A percentile compares a stretch with the other conserved stretches of the same genome.
phyloP scores from a whole-genome alignment of 192 early-diverging fungal genomes.

The Phlyctochytrium planicorne region DNA sequence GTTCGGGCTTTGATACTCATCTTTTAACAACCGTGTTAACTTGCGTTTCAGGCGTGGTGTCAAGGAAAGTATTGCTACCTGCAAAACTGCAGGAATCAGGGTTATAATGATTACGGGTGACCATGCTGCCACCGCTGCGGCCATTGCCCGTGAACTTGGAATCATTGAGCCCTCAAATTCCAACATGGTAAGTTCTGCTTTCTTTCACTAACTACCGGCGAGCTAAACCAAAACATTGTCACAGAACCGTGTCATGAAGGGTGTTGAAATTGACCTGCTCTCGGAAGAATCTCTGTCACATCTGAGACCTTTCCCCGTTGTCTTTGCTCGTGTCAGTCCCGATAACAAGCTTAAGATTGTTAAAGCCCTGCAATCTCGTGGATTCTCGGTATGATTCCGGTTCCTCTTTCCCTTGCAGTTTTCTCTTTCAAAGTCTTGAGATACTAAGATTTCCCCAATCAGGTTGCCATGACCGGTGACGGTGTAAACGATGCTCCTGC shows the following conservation, averaged over 20 bases:
- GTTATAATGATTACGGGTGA: constrained; percentile 99
- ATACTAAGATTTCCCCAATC: neutral
- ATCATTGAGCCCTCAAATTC: constrained; percentile 63
- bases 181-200: constrained; percentile 34
- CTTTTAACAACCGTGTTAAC: neutral
- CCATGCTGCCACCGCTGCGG: constrained; percentile 88
- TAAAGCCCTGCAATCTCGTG: constrained; percentile 77
- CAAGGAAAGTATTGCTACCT: constrained; percentile 72
- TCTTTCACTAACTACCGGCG: neutral
- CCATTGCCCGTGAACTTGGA: constrained; percentile 87
- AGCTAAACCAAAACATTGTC: neutral
- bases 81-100: constrained; percentile 89
- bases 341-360: constrained; percentile 98
- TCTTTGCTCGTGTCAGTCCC: constrained; percentile 95
- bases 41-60: constrained; percentile 63
- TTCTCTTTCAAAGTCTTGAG: neutral
- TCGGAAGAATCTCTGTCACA: constrained; percentile 84
- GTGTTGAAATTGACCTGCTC: constrained; percentile 84
- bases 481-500: constrained; percentile 95
- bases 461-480: constrained; percentile 93
- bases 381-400: constrained; percentile 45
- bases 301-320: constrained; percentile 85
- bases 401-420: neutral
- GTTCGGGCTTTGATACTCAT: constrained; percentile 3
- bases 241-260: constrained; percentile 77